Evolutionary conservation across 2,329 filamentous ascomycete genomes (phyloP), one percentile per base, ranked within the genome.

Genomic region (Madurella fahalii): DNA sequence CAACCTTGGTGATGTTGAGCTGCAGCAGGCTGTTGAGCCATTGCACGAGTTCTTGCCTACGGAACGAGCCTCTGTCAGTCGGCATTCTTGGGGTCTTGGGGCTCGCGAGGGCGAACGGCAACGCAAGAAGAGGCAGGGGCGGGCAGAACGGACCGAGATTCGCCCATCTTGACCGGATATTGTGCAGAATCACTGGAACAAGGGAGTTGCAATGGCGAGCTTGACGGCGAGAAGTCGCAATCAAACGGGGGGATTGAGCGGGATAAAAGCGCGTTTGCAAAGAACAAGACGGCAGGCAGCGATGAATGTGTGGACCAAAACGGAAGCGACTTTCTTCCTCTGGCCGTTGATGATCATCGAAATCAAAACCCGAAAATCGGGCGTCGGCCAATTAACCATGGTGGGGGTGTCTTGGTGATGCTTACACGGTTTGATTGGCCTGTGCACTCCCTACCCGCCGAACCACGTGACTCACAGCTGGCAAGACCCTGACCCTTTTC

Each of bases 11-110:
- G 67, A 99, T 85, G 78, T 97, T 99, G 68, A 99, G 87, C 78
- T 96, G 91, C 49, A 99, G 85, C 60, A 99, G 88, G 81, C 89
- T 93, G 81, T 99, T 99, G 64, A 97, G 80, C 94, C 94, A 99
- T 76, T 86, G 83, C 65, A 99, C 81, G 65, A 99, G 84, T 78
- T 99, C 94, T 77, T 99, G 94, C 80, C 94, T 97, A 67, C 56
- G 61, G 32, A 7, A 51, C 55, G 44, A 48, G n/a, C 32, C 15
- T 40, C 20, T 32, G 53, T 65, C 52, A 64, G 63, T 49, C 50
- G 9, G 37, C 34, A 44, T 45, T 37, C 25, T 12, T 45, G 39
- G 39, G 34, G 40, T 17, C 30, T 37, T 31, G 37, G n/a, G n/a
- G 41, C 34, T 46, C 44, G 53, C 47, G 41, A 16, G 47, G 52